Evolutionary conservation across 495 filamentous ascomycete genomes (phyloP).

Genomic region (Penicillium alfredii): DNA sequence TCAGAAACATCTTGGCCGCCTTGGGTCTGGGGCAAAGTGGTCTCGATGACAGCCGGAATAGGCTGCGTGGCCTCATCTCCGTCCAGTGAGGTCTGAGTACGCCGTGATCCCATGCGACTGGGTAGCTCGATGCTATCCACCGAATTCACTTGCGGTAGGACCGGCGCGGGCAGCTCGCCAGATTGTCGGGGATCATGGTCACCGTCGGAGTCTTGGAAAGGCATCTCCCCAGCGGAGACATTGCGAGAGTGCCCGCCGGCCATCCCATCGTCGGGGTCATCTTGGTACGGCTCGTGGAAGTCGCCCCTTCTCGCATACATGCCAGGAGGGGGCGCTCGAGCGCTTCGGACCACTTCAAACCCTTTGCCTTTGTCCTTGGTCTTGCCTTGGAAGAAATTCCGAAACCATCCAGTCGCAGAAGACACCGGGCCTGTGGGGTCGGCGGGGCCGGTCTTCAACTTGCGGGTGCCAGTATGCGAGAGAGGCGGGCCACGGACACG

Average conservation of each 20-base stretch:
- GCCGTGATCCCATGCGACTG: conserved; percentile 57
- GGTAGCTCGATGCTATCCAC: conserved; percentile 58
- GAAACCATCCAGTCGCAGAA: conserved; percentile 83
- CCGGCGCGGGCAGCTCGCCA: conserved; percentile 35
- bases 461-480: conserved; percentile 70
- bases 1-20: conserved; percentile 3
- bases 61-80: conserved; percentile 6
- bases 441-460: conserved; percentile 86
- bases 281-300: conserved; percentile 55
- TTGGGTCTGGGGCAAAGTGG: conserved; percentile 8
- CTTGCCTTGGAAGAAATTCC: conserved; percentile 69
- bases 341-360: conserved; percentile 90
- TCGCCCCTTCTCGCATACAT: conserved; percentile 29
- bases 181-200: conserved; percentile 19
- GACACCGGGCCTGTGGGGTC: conserved; percentile 89
- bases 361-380: conserved; percentile 87
- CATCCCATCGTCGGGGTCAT: conserved; percentile 45
- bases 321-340: conserved; percentile 52
- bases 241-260: conserved; percentile 24
- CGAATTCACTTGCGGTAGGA: conserved; percentile 56
- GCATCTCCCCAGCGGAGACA: conserved; percentile 28
- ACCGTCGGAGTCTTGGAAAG: conserved; percentile 45
- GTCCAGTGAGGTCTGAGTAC: conserved; percentile 35
- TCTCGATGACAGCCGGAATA: conserved; percentile 22
- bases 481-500: conserved; percentile 85